phyloP scores from a whole-genome alignment of 768 basidiomycete species.

The Cystobasidium onofrii region DNA sequence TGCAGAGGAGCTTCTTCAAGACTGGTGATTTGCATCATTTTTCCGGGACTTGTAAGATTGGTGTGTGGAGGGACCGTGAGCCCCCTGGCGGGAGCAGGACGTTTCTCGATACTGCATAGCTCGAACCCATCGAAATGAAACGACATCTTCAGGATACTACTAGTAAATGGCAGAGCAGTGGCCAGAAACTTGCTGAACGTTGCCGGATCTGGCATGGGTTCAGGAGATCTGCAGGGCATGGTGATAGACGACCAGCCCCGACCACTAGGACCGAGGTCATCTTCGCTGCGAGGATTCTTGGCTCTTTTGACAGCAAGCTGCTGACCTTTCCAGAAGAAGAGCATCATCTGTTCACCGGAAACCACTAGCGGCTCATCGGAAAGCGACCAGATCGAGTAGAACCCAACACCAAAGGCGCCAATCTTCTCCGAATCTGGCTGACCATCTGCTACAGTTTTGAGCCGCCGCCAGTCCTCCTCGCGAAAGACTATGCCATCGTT shows the following conservation, averaged over 20 bases:
- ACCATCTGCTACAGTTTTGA: conserved; percentile 59
- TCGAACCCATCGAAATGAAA: conserved; percentile 70
- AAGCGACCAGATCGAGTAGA: conserved; percentile 43
- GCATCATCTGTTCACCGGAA: conserved; percentile 72
- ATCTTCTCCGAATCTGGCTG: conserved; percentile 93
- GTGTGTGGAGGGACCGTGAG: conserved; percentile 23
- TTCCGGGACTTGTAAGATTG: neutral
- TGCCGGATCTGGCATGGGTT: conserved; percentile 66
- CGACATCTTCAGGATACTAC: conserved; percentile 62
- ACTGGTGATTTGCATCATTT: conserved; percentile 16
- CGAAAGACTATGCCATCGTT: conserved; percentile 80
- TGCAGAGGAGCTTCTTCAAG: conserved; percentile 54
- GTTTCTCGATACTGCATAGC: conserved; percentile 52
- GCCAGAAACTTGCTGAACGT: conserved; percentile 82
- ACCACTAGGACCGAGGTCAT: conserved; percentile 32
- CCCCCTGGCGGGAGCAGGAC: conserved; percentile 54
- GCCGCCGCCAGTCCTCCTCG: conserved; percentile 46
- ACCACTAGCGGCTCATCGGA: conserved; percentile 48
- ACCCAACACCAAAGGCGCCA: conserved; percentile 56
- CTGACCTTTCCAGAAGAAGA: conserved; percentile 78
- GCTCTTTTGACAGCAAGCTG: conserved; percentile 45
- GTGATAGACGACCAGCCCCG: conserved; percentile 76
- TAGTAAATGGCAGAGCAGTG: conserved; percentile 90
- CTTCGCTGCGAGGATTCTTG: conserved; percentile 40
- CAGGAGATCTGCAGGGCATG: conserved; percentile 74